Evolutionary conservation across 2,329 filamentous ascomycete genomes (phyloP), one percentile per base, ranked within the genome.

Genomic region (Tolypocladium capitatum): DNA sequence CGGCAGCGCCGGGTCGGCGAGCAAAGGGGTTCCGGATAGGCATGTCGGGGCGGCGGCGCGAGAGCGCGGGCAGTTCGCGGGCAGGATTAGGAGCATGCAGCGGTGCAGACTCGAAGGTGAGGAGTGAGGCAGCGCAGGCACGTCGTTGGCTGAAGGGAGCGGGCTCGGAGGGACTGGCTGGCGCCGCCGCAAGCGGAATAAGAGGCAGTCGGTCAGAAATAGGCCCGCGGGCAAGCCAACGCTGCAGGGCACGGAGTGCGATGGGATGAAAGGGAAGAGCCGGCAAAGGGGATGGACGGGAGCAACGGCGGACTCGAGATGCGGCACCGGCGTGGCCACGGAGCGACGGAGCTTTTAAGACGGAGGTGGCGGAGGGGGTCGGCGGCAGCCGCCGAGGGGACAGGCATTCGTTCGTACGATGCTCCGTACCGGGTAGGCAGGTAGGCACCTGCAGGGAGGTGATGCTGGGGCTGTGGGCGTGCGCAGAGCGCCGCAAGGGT

Each of bases 11-110:
- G 47, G 75, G 67, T 46, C 78, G 81, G 58, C 78, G 77, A 48
- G 75, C 69, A 61, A 88, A 84, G 30, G 83, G 80, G 63, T 87
- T 88, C 55, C 84, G 81, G 60, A 87, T 84, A 52, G 80, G 76
- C 82, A 86, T 86, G 49, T 54, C 69, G 47, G 4, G 38, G 16
- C 24, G 21, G 4, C 38, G 16, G 24, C 6, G 24, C 38, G 24
- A 41, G 38, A 27, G 38, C 3, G 16, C 36, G 20, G n/a, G 36
- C 14, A 27, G n/a, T n/a, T n/a, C n/a, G n/a, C n/a, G n/a, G n/a
- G n/a, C n/a, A n/a, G n/a, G n/a, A n/a, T n/a, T n/a, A n/a, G n/a
- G n/a, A n/a, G n/a, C n/a, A n/a, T n/a, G 24, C 38, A 7, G 38
- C 38, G 11, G 24, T 18, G 38, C 24, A 42, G 38, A 11, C n/a